A percentile compares a stretch with the other conserved stretches of the same genome.
Evolutionary conservation across 306 rosid species (phyloP).

Genomic region (Rosa persica): DNA sequence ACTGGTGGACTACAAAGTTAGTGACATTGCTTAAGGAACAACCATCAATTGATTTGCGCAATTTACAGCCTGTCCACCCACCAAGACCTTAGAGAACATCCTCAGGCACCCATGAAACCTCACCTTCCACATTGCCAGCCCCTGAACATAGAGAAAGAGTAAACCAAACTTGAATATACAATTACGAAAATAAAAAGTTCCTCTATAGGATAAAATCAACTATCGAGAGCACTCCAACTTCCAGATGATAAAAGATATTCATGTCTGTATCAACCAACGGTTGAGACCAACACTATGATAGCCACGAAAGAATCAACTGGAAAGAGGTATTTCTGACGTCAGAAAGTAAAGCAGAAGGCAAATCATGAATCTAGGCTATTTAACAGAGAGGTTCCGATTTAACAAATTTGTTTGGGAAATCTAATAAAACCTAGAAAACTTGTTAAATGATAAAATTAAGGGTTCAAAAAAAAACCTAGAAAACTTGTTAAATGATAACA

Average conservation of each 20-base stretch:
- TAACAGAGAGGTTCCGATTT: neutral
- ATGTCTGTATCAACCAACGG: neutral
- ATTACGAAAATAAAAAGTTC: neutral
- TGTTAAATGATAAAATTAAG: neutral
- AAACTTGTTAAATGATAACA: neutral
- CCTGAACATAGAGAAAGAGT: slow-evolving; percentile 21
- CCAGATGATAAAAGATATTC: neutral
- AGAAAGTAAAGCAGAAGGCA: neutral
- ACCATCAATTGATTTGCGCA: neutral
- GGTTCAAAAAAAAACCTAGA: neutral
- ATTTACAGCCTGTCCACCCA: slow-evolving; percentile 2
- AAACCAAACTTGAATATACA: neutral
- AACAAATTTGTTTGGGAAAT: neutral
- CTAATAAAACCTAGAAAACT: neutral
- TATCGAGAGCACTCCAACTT: neutral
- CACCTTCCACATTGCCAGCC: slow-evolving; percentile 9
- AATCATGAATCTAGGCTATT: neutral
- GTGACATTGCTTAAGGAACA: slow-evolving; percentile 2
- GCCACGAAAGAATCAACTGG: neutral
- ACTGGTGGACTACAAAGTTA: neutral
- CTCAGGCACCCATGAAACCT: slow-evolving; percentile 19
- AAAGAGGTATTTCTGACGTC: neutral
- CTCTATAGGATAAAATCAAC: neutral
- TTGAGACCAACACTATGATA: neutral
- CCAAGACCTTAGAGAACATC: slow-evolving; percentile 25